These are phyloP conservation scores for Aurantiochytrium sp. DNA, from an alignment of 108 stramenopile species.

Conservation along the genomic window DNA sequence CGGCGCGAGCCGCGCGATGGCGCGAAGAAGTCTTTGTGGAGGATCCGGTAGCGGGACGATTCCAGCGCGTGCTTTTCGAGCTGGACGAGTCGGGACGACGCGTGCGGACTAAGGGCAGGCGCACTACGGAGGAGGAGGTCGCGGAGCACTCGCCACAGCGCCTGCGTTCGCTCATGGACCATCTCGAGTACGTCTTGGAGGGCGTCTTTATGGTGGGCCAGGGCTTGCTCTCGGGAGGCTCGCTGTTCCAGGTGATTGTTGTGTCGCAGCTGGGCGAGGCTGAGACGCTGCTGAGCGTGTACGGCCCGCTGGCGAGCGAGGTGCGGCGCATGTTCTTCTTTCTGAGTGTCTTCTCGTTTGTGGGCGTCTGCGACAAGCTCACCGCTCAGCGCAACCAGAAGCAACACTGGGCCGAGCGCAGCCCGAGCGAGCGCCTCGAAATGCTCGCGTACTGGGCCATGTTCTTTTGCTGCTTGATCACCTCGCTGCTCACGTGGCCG, in stretches of 20 bases:
- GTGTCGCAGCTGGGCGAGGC: background rate
- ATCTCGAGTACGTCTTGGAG: slow-evolving; percentile 12
- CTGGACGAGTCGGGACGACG: background rate
- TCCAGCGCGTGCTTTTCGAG: background rate
- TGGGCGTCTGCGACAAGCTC: slow-evolving; percentile 22
- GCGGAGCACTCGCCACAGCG: slow-evolving; percentile 16
- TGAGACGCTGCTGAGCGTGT: background rate
- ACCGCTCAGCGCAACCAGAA: background rate
- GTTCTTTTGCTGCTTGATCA: background rate
- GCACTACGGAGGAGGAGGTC: background rate
- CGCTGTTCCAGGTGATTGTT: slow-evolving; percentile 1
- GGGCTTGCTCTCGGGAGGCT: background rate
- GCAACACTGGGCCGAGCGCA: background rate
- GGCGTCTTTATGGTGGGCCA: slow-evolving; percentile 3
- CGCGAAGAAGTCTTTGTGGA: slow-evolving; percentile 15
- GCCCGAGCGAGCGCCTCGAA: background rate
- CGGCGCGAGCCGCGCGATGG: background rate
- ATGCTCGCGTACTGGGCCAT: background rate
- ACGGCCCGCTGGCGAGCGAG: background rate
- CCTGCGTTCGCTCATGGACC: background rate
- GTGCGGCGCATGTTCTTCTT: slow-evolving; percentile 30
- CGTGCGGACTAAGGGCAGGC: background rate
- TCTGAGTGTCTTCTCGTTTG: background rate
- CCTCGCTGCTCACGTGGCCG: background rate
- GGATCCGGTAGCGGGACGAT: background rate